Evolutionary conservation across 176 grass and related monocot species (phyloP), one percentile per base, ranked within the genome.

Genomic region (Avena insularis): DNA sequence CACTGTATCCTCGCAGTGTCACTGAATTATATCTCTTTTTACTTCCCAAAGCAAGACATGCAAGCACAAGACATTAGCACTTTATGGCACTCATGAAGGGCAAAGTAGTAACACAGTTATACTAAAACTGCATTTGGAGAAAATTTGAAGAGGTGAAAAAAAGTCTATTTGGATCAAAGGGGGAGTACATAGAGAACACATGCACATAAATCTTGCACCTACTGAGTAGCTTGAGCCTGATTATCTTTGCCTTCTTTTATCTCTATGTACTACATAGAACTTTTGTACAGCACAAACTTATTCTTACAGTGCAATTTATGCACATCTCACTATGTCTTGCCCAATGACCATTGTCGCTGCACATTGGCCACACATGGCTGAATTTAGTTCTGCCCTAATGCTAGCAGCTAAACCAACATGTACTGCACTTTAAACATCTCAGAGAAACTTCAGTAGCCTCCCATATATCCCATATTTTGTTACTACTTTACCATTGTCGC

Each of bases 381-480:
- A 33, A 50, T 72, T 20, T 61, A 15, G 53, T 64, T 4, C 23
- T 50, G 66, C 31, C 21, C 43, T 59, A 23, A 81, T 27, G n/a
- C 12, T 81, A 65, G 53, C 25, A 68, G 33, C 53, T 64, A 64
- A 81, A 9, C 1, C 31, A 31, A 81, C 16, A 71, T 69, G 43
- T 53, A 31, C 60, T 27, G 20, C 47, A 80, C 43, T 87, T 72
- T 61, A 87, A 27, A 67, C n/a, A 57, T 79, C 62, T 57, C 33
- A 54, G 53, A 58, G 27, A 70, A 74, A 3, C 58, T 71, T 35
- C 17, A 36, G n/a, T 43, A 56, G n/a, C 17, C 9, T 74, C 49
- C 9, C 8, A 20, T 55, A 55, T 55, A 17, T 40, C 10, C 66
- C 23, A 33, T 49, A 74, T 69, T 59, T 71, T 40, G 46, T 43